Evolutionary conservation across 495 filamentous ascomycete species (phyloP), one percentile per base, ranked within the genome.

Genomic region (Penicillium alfredii): DNA sequence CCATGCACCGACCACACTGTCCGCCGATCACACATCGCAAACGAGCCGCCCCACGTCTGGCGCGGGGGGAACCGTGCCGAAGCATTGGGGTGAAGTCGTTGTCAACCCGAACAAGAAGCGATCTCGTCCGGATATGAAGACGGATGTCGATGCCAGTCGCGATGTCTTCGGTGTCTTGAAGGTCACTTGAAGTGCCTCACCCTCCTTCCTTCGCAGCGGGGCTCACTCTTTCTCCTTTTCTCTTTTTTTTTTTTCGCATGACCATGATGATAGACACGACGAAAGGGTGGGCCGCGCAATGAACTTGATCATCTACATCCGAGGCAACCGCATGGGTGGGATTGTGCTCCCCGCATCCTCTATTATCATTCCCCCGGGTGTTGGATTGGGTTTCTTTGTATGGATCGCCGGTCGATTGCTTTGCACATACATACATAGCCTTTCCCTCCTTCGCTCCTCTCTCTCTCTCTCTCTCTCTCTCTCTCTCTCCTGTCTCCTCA

Each of bases 161-260:
- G 67, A 71, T 45, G 62, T 71, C n/a, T 71, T 71, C 40, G 67
- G 60, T 4, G 67, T 71, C 18, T 45, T 71, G 42, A 64, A 63
- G 33, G 63, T 71, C 33, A 47, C 51, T 14, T 64, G 48, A 50
- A 23, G 4, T 8, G 9, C 8, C n/a, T 13, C 12, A 24, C 23
- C 6, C 8, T 24, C 26, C 22, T 1, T 11, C 23, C 12, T 20
- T 24, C 29, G 7, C 30, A 24, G 18, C 11, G 40, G 26, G n/a
- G n/a, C 27, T 10, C 15, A 23, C 33, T 44, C 22, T 35, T 15
- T 35, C 30, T 45, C 29, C 26, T n/a, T n/a, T n/a, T n/a, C n/a
- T n/a, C n/a, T n/a, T n/a, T n/a, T n/a, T n/a, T n/a, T n/a, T n/a
- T n/a, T n/a, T n/a, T n/a, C n/a, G n/a, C n/a, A 50, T 38, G 30